Conservation (phyloP, 2,329 filamentous ascomycete genomes). For the Dactylellina cionopaga region DNA sequence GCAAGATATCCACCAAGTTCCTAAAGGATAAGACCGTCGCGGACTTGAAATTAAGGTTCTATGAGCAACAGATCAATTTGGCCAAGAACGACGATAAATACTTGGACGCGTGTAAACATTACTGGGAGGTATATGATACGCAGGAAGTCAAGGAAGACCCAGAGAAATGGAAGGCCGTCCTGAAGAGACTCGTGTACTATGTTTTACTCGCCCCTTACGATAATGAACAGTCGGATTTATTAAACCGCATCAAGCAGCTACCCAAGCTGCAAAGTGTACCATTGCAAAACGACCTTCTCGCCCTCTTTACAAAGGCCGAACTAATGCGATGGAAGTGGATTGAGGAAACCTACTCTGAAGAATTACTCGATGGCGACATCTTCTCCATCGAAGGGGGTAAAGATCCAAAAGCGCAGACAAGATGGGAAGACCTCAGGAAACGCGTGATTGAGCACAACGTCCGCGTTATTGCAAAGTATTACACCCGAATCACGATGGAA, state of each 20-base stretch:
- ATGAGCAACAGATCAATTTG: constrained; percentile 94
- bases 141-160: constrained; percentile 93
- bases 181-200: constrained; percentile 97
- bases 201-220: constrained; percentile 95
- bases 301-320: constrained; percentile 93
- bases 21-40: constrained; percentile 90
- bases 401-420: constrained; percentile 81
- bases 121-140: constrained; percentile 94
- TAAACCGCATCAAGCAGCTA: constrained; percentile 91
- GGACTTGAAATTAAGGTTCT: constrained; percentile 93
- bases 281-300: constrained; percentile 73
- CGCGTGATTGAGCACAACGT: constrained; percentile 99
- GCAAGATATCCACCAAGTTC: constrained; percentile 97
- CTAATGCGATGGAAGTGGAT: constrained; percentile 99
- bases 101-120: constrained; percentile 96
- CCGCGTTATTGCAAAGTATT: constrained; percentile 96
- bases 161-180: constrained; percentile 80
- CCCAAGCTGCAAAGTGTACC: constrained; percentile 79
- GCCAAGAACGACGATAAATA: constrained; percentile 98
- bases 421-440: constrained; percentile 96
- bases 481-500: constrained; percentile 93
- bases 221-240: constrained; percentile 96
- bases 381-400: constrained; percentile 75
- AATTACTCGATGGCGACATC: constrained; percentile 88
- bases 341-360: constrained; percentile 84